phyloP scores from a whole-genome alignment of 495 filamentous ascomycete genomes.

The Talaromyces nanjingensis region DNA sequence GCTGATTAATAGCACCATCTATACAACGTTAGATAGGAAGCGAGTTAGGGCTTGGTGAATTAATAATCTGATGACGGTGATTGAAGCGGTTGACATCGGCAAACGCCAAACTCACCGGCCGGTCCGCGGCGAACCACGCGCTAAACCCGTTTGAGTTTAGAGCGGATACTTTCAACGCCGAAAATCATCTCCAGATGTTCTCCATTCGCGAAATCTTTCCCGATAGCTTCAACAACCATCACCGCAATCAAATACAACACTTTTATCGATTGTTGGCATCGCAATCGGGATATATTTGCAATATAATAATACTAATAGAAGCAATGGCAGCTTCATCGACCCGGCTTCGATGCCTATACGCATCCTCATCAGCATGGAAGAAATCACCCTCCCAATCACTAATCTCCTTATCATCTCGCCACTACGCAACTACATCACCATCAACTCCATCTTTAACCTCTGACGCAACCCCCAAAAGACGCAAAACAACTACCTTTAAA shows the following conservation, averaged over 20 bases:
- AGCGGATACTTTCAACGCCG: neutral
- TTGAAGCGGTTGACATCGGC: neutral
- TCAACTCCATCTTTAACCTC: slow-evolving; percentile 20
- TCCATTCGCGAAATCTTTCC: slow-evolving; percentile 9
- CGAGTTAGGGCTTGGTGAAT: neutral
- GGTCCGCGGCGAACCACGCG: slow-evolving; percentile 2
- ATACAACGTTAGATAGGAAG: neutral
- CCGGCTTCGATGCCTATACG: slow-evolving; percentile 29
- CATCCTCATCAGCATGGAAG: slow-evolving; percentile 17
- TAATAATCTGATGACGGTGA: neutral
- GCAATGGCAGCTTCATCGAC: slow-evolving; percentile 32
- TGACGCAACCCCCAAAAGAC: slow-evolving; percentile 24
- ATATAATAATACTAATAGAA: neutral
- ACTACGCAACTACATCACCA: slow-evolving; percentile 34
- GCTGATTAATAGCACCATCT: neutral
- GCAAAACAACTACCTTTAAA: slow-evolving; percentile 65
- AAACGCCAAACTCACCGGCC: neutral
- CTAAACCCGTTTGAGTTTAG: neutral
- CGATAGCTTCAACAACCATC: slow-evolving; percentile 7
- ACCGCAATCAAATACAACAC: neutral
- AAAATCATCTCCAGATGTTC: neutral
- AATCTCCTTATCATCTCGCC: slow-evolving; percentile 21
- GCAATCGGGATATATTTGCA: neutral
- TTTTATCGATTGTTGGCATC: neutral
- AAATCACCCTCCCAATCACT: slow-evolving; percentile 14